Evolutionary conservation across 1,139 yeast genomes (phyloP), one percentile per base, ranked within the genome.

Genomic region (Neolecta irregularis): DNA sequence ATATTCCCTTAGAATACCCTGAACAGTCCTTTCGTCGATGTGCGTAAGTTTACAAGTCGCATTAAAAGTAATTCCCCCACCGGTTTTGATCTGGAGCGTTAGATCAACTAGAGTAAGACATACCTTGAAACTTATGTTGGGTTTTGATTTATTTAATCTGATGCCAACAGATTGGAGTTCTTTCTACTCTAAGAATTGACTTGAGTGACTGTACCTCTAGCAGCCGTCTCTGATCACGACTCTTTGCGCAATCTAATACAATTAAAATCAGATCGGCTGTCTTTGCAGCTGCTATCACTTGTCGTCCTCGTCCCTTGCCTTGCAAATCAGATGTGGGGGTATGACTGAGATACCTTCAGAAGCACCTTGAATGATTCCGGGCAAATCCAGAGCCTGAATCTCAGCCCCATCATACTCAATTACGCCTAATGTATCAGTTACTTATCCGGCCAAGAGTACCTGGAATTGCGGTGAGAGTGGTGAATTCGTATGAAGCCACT

Each of bases 301-400:
- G 96, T 48, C 93, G 67, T 42, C 98, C 98, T 57, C 98, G 72
- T 50, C 98, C 98, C 55, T 85, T 83, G 50, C 98, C 98, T 53
- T 80, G 94, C n/a, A n/a, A n/a, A n/a, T n/a, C n/a, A n/a, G n/a
- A n/a, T n/a, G n/a, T n/a, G n/a, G n/a, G n/a, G n/a, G n/a, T n/a
- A n/a, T n/a, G n/a, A n/a, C n/a, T n/a, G n/a, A n/a, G n/a, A n/a
- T n/a, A n/a, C n/a, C n/a, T n/a, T n/a, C n/a, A 20, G 93, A 67
- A 9, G 98, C 98, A 28, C 96, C 96, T 53, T 80, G 81, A 42
- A 88, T 88, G 49, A 88, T 88, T 55, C 98, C 98, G 1, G 98
- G 98, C 42, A 88, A 62, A 67, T 88, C 98, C 12, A 88, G 85
- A 48, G 88, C 76, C 58, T 88, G 98, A 41, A 88, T 83, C 51